These are phyloP conservation scores for Eremochloa ophiuroides DNA, from an alignment of 176 grass and related monocot species.

Conservation along the genomic window DNA sequence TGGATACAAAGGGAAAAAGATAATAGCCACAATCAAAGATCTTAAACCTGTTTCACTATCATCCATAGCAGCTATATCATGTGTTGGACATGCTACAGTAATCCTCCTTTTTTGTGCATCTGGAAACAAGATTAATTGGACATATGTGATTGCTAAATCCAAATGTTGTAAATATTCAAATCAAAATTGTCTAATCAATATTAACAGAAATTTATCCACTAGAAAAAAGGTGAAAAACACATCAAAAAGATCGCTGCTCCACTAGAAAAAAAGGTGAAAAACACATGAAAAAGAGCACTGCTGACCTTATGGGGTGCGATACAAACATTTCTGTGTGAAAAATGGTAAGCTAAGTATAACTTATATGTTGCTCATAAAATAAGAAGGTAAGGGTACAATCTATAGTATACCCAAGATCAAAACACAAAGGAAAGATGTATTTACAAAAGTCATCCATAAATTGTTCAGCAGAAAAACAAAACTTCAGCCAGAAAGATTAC, in stretches of 20 bases:
- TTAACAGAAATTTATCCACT: background rate
- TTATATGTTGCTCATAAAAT: background rate
- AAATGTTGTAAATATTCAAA: constrained; percentile 17
- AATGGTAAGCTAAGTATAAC: background rate
- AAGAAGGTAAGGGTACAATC: background rate
- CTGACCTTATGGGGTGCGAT: background rate
- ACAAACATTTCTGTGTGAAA: background rate
- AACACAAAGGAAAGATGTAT: background rate
- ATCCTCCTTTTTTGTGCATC: background rate
- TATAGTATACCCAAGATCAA: background rate
- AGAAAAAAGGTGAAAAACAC: background rate
- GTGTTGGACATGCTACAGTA: background rate
- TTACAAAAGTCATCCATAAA: background rate
- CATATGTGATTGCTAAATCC: background rate
- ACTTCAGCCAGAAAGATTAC: background rate
- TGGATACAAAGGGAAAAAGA: background rate
- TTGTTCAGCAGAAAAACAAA: background rate
- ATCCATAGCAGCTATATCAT: constrained; percentile 10
- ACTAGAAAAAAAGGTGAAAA: background rate
- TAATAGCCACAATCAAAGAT: constrained; percentile 5
- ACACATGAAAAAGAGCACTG: background rate
- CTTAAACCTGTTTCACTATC: background rate
- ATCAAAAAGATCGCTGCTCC: too few relatives aligned
- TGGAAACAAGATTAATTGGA: constrained; percentile 27
- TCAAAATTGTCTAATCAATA: constrained; percentile 13